Evolutionary conservation across 2,329 filamentous ascomycete species (phyloP).

Genomic region (Aspergillus fructus): DNA sequence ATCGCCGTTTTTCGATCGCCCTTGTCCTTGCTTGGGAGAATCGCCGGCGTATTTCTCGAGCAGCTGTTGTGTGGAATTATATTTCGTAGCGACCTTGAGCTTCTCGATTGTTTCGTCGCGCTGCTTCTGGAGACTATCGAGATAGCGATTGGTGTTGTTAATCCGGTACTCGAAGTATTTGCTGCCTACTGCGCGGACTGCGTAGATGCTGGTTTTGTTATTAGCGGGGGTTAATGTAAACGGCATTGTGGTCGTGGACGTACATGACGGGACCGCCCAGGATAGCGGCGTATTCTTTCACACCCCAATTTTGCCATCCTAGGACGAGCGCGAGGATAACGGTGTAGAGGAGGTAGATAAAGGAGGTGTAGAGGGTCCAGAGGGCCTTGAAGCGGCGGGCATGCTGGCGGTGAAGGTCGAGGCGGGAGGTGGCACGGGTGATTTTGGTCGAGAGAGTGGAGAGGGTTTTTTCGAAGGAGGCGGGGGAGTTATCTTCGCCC

Average conservation of each 20-base stretch:
- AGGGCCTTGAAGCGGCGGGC: conserved; percentile 79
- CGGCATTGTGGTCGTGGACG: conserved; percentile 23
- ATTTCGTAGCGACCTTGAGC: conserved; percentile 91
- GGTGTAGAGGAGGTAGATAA: conserved; percentile 84
- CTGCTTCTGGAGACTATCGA: conserved; percentile 75
- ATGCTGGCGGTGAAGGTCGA: conserved; percentile 70
- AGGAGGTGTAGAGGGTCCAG: conserved; percentile 85
- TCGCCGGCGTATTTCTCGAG: conserved; percentile 88
- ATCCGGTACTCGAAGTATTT: conserved; percentile 81
- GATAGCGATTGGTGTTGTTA: conserved; percentile 63
- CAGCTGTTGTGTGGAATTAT: conserved; percentile 88
- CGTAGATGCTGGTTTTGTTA: conserved; percentile 67
- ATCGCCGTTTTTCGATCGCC: conserved; percentile 23
- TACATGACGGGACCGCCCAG: conserved; percentile 77
- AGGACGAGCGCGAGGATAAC: conserved; percentile 82
- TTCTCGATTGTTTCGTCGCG: conserved; percentile 86
- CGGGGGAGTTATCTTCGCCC: conserved; percentile 78
- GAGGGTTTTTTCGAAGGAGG: conserved; percentile 89
- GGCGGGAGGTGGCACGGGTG: conserved; percentile 66
- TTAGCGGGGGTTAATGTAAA: background rate
- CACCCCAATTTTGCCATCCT: conserved; percentile 75
- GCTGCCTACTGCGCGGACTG: conserved; percentile 64
- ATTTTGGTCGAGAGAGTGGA: conserved; percentile 82
- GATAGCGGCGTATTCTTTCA: conserved; percentile 75
- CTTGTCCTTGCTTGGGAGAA: conserved; percentile 44